phyloP scores from a whole-genome alignment of 768 basidiomycete species.

The Pleurotus eryngii region DNA sequence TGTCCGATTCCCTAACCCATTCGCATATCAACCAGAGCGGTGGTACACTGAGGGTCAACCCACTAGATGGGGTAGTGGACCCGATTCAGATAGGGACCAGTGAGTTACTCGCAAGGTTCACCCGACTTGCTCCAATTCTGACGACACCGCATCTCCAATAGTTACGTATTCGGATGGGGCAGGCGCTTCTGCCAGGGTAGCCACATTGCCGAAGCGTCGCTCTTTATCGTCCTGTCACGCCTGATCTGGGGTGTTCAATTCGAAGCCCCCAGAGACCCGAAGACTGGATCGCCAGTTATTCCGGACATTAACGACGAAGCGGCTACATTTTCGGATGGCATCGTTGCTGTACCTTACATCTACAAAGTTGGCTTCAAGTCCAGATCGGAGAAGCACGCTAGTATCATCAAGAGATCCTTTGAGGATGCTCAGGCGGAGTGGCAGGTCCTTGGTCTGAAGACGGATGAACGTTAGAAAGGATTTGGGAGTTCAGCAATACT shows the following conservation, averaged over 20 bases:
- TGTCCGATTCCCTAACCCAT: constrained; percentile 21
- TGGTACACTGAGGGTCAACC: constrained; percentile 21
- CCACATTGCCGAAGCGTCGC: constrained; percentile 18
- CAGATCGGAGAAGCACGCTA: constrained; percentile 13
- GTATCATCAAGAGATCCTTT: constrained; percentile 12
- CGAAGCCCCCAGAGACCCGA: constrained; percentile 12
- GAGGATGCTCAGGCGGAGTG: constrained; percentile 14
- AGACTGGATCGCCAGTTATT: constrained; percentile 13
- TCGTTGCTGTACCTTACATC: constrained; percentile 14
- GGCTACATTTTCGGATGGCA: constrained; percentile 14
- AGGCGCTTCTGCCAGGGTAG: constrained; percentile 24
- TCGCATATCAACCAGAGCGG: constrained; percentile 27
- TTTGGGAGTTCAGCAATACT: not conserved
- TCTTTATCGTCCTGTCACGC: constrained; percentile 14
- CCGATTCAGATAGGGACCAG: constrained; percentile 21
- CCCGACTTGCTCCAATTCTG: not conserved
- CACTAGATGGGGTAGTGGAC: constrained; percentile 19
- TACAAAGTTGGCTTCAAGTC: constrained; percentile 12
- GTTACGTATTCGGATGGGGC: constrained; percentile 26
- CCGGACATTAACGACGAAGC: constrained; percentile 16
- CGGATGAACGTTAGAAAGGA: constrained; percentile 1
- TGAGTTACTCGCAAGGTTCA: not conserved
- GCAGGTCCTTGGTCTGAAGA: constrained; percentile 9
- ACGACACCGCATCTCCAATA: constrained; percentile 1
- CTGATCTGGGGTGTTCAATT: constrained; percentile 17